Evolutionary conservation across 2,329 filamentous ascomycete genomes (phyloP).

Genomic region (Chrysoporthe deuterocubensis): DNA sequence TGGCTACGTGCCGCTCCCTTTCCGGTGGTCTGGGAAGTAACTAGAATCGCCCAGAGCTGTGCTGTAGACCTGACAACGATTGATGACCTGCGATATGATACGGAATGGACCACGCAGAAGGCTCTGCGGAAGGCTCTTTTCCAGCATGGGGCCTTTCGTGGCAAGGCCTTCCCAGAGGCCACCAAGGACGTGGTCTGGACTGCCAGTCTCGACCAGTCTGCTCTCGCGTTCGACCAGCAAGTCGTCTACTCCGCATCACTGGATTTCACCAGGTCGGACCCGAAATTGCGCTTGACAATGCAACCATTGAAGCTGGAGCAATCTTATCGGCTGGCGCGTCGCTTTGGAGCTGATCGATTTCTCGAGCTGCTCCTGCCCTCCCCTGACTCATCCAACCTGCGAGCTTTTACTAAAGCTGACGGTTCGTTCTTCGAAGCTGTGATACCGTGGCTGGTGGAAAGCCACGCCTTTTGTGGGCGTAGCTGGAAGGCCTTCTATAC

Average conservation of each 20-base stretch:
- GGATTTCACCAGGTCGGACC: slow-evolving; percentile 41
- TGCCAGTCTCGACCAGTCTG: slow-evolving; percentile 44
- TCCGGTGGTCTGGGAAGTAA: slow-evolving; percentile 56
- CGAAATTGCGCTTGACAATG: slow-evolving; percentile 50
- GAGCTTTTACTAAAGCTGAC: slow-evolving; percentile 38
- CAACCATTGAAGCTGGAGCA: slow-evolving; percentile 53
- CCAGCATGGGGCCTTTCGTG: slow-evolving; percentile 44
- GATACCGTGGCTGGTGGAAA: slow-evolving; percentile 46
- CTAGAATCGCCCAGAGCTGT: slow-evolving; percentile 52
- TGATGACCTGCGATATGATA: slow-evolving; percentile 40
- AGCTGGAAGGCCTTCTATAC: slow-evolving; percentile 54
- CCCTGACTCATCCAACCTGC: slow-evolving; percentile 38
- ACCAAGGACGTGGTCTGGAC: slow-evolving; percentile 51
- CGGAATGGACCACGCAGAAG: slow-evolving; percentile 49
- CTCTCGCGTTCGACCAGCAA: slow-evolving; percentile 30
- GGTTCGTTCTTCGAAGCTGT: slow-evolving; percentile 40
- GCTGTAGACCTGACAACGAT: slow-evolving; percentile 44
- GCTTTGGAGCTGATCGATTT: slow-evolving; percentile 63
- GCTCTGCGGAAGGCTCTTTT: slow-evolving; percentile 48
- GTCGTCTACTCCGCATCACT: slow-evolving; percentile 51
- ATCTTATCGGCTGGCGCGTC: slow-evolving; percentile 56
- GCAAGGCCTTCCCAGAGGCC: slow-evolving; percentile 52
- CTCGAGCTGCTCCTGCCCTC: slow-evolving; percentile 59
- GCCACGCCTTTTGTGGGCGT: slow-evolving; percentile 51
- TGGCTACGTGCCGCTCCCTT: slow-evolving; percentile 51